phyloP scores from a whole-genome alignment of 371 early-diverging fungal genomes.

The Mucor sp. region DNA sequence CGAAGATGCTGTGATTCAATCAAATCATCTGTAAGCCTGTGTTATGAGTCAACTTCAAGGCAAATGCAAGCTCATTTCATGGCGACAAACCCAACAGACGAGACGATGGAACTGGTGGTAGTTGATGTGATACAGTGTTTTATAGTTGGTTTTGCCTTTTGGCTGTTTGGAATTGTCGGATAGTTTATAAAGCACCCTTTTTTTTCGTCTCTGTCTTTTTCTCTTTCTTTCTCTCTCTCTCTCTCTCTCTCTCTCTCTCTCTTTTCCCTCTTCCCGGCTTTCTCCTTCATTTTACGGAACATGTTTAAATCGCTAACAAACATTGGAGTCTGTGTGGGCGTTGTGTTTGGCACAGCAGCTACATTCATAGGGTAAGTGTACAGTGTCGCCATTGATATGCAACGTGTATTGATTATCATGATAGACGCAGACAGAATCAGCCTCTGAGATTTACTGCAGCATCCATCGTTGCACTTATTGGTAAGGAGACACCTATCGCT shows the following conservation, averaged over 20 bases:
- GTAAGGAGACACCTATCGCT: not conserved
- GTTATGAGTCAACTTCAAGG: not conserved
- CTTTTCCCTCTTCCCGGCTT: not conserved
- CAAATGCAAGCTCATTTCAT: not conserved
- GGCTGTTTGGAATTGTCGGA: not conserved
- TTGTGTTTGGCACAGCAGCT: conserved; percentile 27
- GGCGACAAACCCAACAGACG: not conserved
- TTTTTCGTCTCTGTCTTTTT: not conserved
- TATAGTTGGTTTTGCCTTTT: not conserved
- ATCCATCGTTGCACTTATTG: conserved; percentile 16
- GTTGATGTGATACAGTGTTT: not conserved
- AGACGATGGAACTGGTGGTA: not conserved
- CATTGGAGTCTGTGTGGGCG: conserved; percentile 21
- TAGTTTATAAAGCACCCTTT: not conserved
- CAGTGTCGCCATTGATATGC: not conserved
- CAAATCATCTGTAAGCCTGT: not conserved
- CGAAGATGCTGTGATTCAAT: conserved; percentile 3
- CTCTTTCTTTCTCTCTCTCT: not conserved
- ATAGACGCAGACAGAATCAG: conserved; percentile 13
- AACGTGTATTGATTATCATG: not conserved
- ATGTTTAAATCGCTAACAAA: not conserved
- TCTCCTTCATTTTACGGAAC: not conserved
- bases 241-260: not conserved
- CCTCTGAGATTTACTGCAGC: conserved; percentile 1
- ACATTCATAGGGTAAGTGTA: conserved; percentile 13